Evolutionary conservation across 2,329 filamentous ascomycete species (phyloP), one percentile per base, ranked within the genome.

Genomic region (Alternaria solani): DNA sequence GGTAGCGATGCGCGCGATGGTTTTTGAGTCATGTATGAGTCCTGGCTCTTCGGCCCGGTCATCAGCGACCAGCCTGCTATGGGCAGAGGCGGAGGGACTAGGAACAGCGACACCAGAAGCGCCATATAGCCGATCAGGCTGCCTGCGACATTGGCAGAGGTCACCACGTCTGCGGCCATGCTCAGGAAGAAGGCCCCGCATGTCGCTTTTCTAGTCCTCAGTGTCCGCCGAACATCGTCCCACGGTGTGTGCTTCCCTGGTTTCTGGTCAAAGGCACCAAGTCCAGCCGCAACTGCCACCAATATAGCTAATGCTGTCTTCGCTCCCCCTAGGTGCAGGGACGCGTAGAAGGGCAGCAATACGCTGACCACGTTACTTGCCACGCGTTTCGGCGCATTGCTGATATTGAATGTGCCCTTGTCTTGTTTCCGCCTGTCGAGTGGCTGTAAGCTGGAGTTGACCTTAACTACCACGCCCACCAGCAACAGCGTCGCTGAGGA

Each of bases 341-440:
- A 74, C 8, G 86, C 84, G 68, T 86, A 88, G 67, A 87, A 84
- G 1, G 87, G 87, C 30, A 88, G 68, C 3, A 80, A 74, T 23
- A 85, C 69, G 18, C 81, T 78, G 30, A 79, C 57, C n/a, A 79
- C 68, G 51, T 78, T 80, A 18, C 73, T 66, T 16, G 77, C 51
- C 18, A 77, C 71, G 44, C 69, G 69, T 38, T 51, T 63, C 12
- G 66, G 62, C n/a, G 51, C 66, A 28, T 51, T 59, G 47, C 36
- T 51, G 5, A 53, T 25, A 28, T 67, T 54, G 12, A 59, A 59
- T 16, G 65, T 51, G 32, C 55, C 51, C 28, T 57, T 63, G 6
- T 72, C 69, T 20, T 70, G 56, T 67, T 79, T 79, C 69, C 77
- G 72, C 25, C 76, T 71, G 55, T 79, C 74, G 23, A 79, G 61